A percentile compares a stretch with the other conserved stretches of the same genome.
Evolutionary conservation across 371 early-diverging fungal genomes (phyloP).

Genomic region (Mortierella sp.): DNA sequence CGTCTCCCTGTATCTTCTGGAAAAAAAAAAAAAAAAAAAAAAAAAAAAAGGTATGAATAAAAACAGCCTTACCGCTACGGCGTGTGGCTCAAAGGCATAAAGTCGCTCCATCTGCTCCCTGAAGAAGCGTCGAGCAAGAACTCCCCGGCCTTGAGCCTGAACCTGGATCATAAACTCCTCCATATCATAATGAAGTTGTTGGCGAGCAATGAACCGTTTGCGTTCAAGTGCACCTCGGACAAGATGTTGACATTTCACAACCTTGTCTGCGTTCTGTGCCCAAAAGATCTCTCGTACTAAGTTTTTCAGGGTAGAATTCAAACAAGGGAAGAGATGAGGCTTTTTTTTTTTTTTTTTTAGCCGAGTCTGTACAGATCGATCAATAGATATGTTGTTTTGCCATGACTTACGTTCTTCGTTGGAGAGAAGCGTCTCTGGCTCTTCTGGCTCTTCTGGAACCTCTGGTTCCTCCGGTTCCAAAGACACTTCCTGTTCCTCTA

Average conservation of each 20-base stretch:
- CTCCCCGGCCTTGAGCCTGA: conserved; percentile 77
- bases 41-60: neutral
- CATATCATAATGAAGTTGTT: conserved; percentile 52
- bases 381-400: neutral
- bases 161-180: conserved; percentile 60
- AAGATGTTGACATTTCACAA: conserved; percentile 65
- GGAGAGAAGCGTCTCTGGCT: conserved; percentile 48
- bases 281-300: conserved; percentile 36
- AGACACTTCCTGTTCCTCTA: conserved; percentile 40
- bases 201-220: conserved; percentile 57
- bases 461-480: conserved; percentile 10
- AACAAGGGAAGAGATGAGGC: neutral
- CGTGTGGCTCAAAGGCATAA: conserved; percentile 30
- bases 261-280: conserved; percentile 48
- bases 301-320: neutral
- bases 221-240: conserved; percentile 69
- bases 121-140: conserved; percentile 57
- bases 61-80: conserved; percentile 27
- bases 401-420: conserved; percentile 35
- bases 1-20: neutral
- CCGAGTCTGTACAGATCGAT: neutral
- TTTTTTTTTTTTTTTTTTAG: neutral
- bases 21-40: neutral
- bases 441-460: conserved; percentile 27
- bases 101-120: conserved; percentile 51